These are phyloP conservation scores for Cryptococcus neoformans DNA, from an alignment of 1,284 basidiomycete species.

Conservation along the genomic window DNA sequence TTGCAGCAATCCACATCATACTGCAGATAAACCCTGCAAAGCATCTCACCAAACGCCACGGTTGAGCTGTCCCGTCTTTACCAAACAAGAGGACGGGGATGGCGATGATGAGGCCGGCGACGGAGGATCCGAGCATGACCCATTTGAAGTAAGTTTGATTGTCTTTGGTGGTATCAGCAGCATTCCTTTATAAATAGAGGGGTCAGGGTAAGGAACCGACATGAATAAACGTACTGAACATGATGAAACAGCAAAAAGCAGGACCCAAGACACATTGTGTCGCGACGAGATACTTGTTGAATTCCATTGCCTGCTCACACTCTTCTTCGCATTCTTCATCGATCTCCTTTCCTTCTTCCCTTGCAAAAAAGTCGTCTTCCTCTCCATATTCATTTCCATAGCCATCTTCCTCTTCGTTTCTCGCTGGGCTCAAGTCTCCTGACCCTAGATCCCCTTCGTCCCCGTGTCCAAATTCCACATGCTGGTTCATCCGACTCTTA, in stretches of 20 bases:
- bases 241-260: slow-evolving; percentile 65
- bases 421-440: slow-evolving; percentile 1
- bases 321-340: slow-evolving; percentile 19
- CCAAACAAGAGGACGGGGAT: slow-evolving; percentile 62
- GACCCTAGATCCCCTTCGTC: not conserved
- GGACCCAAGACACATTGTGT: slow-evolving; percentile 76
- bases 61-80: slow-evolving; percentile 59
- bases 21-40: slow-evolving; percentile 84
- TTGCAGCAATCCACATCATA: slow-evolving; percentile 93
- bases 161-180: slow-evolving; percentile 2
- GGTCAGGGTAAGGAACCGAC: not conserved
- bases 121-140: slow-evolving; percentile 58
- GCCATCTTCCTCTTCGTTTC: slow-evolving; percentile 49
- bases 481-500: slow-evolving; percentile 9
- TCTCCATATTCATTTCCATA: slow-evolving; percentile 51
- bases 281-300: slow-evolving; percentile 78
- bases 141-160: slow-evolving; percentile 57
- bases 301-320: slow-evolving; percentile 50
- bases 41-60: slow-evolving; percentile 69
- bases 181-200: not conserved
- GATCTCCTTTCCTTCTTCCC: slow-evolving; percentile 55
- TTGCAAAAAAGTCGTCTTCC: slow-evolving; percentile 24
- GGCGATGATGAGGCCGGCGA: slow-evolving; percentile 59
- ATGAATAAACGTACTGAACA: slow-evolving; percentile 62
- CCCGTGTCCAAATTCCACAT: not conserved